A percentile compares a stretch with the other conserved stretches of the same genome.
These are phyloP conservation scores for Rhynchospora pubera DNA, from an alignment of 176 grass and related monocot species.

Conservation along the genomic window DNA sequence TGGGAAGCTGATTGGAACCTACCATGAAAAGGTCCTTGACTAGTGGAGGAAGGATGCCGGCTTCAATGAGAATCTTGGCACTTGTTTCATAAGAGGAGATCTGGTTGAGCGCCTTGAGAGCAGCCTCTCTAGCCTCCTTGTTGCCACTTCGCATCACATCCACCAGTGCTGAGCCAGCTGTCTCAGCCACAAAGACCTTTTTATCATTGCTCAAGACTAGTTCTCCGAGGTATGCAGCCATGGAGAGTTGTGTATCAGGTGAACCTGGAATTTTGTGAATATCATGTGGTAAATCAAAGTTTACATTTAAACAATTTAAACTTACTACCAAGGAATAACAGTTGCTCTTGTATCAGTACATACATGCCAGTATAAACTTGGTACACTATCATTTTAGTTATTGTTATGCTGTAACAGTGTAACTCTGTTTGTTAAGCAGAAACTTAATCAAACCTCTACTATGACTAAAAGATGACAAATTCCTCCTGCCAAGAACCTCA, in stretches of 20 bases:
- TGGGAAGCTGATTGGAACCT: conserved; percentile 79
- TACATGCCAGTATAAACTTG: neutral
- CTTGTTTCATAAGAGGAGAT: conserved; percentile 89
- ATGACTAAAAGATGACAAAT: neutral
- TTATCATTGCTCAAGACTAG: conserved; percentile 94
- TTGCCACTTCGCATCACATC: conserved; percentile 81
- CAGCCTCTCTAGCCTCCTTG: conserved; percentile 65
- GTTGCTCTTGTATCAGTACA: neutral
- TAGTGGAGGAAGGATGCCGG: conserved; percentile 80
- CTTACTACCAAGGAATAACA: neutral
- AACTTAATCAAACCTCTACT: neutral
- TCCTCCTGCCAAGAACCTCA: neutral
- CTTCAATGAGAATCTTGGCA: conserved; percentile 85
- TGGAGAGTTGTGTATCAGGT: conserved; percentile 57
- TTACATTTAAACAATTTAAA: neutral
- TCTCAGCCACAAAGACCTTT: conserved; percentile 79
- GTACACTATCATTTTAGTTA: neutral
- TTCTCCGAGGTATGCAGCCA: conserved; percentile 83
- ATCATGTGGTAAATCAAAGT: neutral
- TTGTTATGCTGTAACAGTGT: neutral
- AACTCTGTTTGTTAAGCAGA: neutral
- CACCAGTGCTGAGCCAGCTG: conserved; percentile 63
- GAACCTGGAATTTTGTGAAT: conserved; percentile 48
- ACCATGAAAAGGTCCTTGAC: conserved; percentile 87
- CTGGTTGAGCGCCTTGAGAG: conserved; percentile 86